Base-by-base conservation (phyloP, 139 green algal species). In the Tetradesmus lagerheimii region DNA sequence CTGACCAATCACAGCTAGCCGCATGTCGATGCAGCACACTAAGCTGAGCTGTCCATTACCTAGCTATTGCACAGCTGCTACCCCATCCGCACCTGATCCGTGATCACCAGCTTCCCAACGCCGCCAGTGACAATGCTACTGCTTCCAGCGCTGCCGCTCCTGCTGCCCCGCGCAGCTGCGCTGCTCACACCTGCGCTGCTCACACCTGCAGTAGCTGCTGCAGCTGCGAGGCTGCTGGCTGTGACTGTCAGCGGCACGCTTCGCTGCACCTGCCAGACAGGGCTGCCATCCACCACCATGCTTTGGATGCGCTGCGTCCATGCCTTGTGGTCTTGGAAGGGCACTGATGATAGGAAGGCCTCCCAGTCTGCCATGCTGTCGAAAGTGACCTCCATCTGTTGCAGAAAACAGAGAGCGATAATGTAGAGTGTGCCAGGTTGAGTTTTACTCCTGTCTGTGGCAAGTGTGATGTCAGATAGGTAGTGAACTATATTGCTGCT, bases 301-400 rank as follows among this genome's bases (percentile, higher is more conserved):
- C 89, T 79, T 90, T 95, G 92, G 67, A 96, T 84, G 14, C 94
- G 80, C 88, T 96, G 91, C 77, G 90, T 92, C 92, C 92, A 95
- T 1, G 92, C 92, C 62, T 81, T 92, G 90, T 94, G 92, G 37
- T 91, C 88, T 57, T 92, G 62, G 15, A 88, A 45, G 11, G 95
- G 93, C 11, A 97, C 94, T 31, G 43, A 8, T 0, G 77, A 43
- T 86, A 96, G 95, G 91, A 98, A 98, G 1, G 85, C 57, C 80
- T 98, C 96, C 82, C 96, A 93, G 37, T 95, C 93, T 6, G 94
- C 86, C 75, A 98, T 71, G 18, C 79, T 94, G 25, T 88, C 75
- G 84, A 97, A 93, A 12, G 83, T 89, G 1, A 96, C 92, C 88
- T 97, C 95, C 77, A 97, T 85, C 93, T 96, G 90, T 16, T 75